Percentiles rank a stretch among this genome's conserved stretches.
phyloP scores from a whole-genome alignment of 2,329 filamentous ascomycete species.

The Colletotrichum sp. region DNA sequence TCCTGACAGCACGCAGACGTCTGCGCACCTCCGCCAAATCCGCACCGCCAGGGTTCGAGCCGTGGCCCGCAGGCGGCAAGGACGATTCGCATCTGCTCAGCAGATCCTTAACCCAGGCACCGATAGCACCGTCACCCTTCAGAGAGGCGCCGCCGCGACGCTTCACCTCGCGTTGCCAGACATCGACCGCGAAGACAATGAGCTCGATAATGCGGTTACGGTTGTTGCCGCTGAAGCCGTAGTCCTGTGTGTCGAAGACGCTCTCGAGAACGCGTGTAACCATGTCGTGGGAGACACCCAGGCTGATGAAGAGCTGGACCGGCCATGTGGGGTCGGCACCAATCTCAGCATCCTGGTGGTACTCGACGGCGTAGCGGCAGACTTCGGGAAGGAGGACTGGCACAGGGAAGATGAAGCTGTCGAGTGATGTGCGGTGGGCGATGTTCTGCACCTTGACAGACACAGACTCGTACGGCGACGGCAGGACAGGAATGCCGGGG shows the following conservation, averaged over 20 bases:
- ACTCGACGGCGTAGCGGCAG: conserved; percentile 65
- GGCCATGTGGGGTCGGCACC: conserved; percentile 64
- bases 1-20: conserved; percentile 45
- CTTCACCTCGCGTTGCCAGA: conserved; percentile 56
- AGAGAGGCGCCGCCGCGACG: conserved; percentile 45
- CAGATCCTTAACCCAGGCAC: conserved; percentile 53
- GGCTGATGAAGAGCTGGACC: conserved; percentile 58
- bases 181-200: conserved; percentile 53
- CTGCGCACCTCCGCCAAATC: conserved; percentile 50
- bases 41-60: conserved; percentile 48
- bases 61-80: conserved; percentile 42
- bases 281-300: conserved; percentile 62
- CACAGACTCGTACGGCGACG: conserved; percentile 73
- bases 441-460: conserved; percentile 68
- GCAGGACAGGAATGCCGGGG: conserved; percentile 41
- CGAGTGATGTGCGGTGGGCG: conserved; percentile 67
- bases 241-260: conserved; percentile 63
- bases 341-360: conserved; percentile 63
- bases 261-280: conserved; percentile 61
- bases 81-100: conserved; percentile 55
- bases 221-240: conserved; percentile 58
- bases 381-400: conserved; percentile 65
- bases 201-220: conserved; percentile 60
- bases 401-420: conserved; percentile 71
- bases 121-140: conserved; percentile 42